Evolutionary conservation across 192 early-diverging fungal species (phyloP).

Genomic region (Rhizophlyctis rosea): DNA sequence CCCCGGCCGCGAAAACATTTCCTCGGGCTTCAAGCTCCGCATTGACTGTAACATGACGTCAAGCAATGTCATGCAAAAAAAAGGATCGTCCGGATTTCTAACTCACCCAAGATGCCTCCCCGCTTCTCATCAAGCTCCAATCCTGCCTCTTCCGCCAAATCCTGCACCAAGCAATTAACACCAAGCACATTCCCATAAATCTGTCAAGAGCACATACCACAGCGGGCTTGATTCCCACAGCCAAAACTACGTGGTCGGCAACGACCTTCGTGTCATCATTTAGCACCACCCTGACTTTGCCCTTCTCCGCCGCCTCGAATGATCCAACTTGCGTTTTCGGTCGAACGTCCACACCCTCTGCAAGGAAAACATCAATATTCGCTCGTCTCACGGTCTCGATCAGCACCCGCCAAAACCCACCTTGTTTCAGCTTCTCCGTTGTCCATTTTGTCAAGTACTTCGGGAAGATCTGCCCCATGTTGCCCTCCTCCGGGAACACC

Average conservation of each 20-base stretch:
- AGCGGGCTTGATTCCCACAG: conserved; percentile 60
- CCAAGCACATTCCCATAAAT: too few relatives aligned
- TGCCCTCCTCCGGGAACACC: too few relatives aligned
- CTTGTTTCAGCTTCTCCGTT: conserved; percentile 44
- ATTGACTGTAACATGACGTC: too few relatives aligned
- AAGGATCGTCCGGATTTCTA: conserved; percentile 60
- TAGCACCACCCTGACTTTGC: conserved; percentile 42
- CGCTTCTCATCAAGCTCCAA: conserved; percentile 58
- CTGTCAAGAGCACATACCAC: conserved; percentile 11
- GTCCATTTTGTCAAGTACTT: conserved; percentile 64
- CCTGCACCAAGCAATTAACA: not conserved
- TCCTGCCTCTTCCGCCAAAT: conserved; percentile 54
- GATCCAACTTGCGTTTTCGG: conserved; percentile 23
- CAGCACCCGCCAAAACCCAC: too few relatives aligned
- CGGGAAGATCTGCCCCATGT: too few relatives aligned
- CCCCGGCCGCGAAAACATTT: too few relatives aligned
- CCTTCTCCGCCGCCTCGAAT: conserved; percentile 3
- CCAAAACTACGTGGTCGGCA: conserved; percentile 62
- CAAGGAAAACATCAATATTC: too few relatives aligned
- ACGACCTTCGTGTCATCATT: conserved; percentile 35
- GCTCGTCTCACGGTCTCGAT: too few relatives aligned
- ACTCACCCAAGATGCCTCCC: conserved; percentile 47
- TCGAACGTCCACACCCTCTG: too few relatives aligned
- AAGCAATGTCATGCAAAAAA: too few relatives aligned
- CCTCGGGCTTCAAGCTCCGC: too few relatives aligned